Evolutionary conservation across 306 rosid genomes (phyloP).

Genomic region (Castanospermum australe): DNA sequence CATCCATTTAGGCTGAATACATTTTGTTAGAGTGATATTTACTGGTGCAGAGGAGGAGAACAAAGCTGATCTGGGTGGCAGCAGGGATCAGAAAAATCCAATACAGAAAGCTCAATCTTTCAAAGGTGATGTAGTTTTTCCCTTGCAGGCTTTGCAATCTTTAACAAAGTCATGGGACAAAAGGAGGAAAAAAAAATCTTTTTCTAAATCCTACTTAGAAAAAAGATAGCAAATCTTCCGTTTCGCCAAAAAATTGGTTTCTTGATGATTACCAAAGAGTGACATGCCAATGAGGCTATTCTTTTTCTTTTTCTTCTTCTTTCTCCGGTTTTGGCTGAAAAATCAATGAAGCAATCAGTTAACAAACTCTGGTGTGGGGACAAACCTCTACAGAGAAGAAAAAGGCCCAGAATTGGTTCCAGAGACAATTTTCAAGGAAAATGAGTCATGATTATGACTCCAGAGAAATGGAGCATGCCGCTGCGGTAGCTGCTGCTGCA

Average conservation of each 20-base stretch:
- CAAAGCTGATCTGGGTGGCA: conserved; percentile 36
- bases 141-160: neutral
- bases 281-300: neutral
- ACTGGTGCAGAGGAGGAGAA: conserved; percentile 38
- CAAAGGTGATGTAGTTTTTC: conserved; percentile 55
- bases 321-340: neutral
- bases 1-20: conserved; percentile 27
- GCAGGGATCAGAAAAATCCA: conserved; percentile 39
- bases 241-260: neutral
- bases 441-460: conserved; percentile 64
- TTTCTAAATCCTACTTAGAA: neutral
- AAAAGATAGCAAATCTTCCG: neutral
- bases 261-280: neutral
- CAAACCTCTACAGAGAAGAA: conserved; percentile 52
- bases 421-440: conserved; percentile 44
- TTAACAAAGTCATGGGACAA: neutral
- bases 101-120: conserved; percentile 40
- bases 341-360: neutral
- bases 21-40: conserved; percentile 48
- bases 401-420: conserved; percentile 57
- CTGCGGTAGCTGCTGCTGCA: conserved; percentile 80
- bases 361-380: neutral
- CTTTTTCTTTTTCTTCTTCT: neutral
- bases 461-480: conserved; percentile 44
- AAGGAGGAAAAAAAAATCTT: neutral